phyloP scores from a whole-genome alignment of 2,329 filamentous ascomycete species.

The Diatrype stigma region DNA sequence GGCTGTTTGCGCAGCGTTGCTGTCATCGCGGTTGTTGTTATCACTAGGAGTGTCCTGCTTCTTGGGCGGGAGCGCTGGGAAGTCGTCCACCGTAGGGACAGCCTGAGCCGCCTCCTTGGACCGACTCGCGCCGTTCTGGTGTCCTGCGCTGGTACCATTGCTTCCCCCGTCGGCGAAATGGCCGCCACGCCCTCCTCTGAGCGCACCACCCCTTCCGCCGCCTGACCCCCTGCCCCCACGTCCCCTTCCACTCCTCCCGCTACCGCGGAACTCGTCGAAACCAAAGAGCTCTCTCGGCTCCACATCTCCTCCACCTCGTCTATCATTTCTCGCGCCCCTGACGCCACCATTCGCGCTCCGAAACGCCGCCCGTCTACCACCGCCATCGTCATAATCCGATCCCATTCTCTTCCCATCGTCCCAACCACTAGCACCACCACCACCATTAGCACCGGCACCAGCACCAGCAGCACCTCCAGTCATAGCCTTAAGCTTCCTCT shows the following conservation, averaged over 20 bases:
- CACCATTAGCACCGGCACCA: conserved; percentile 41
- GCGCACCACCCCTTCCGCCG: conserved; percentile 18
- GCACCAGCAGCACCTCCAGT: conserved; percentile 43
- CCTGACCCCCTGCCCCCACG: conserved; percentile 27
- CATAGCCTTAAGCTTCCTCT: conserved; percentile 58
- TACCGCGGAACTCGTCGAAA: conserved; percentile 26
- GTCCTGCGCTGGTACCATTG: conserved; percentile 1
- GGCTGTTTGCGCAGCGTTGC: conserved; percentile 9
- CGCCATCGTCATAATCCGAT: conserved; percentile 13
- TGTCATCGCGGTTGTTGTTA: conserved; percentile 2
- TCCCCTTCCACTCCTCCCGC: conserved; percentile 19
- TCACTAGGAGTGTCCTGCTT: conserved; percentile 20
- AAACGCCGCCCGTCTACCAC: conserved; percentile 38
- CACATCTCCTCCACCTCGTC: conserved; percentile 36
- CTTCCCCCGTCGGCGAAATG: conserved; percentile 13
- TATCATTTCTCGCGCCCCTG: conserved; percentile 32
- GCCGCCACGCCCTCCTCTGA: conserved; percentile 27
- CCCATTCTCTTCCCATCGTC: conserved; percentile 33
- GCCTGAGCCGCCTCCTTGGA: conserved; percentile 15
- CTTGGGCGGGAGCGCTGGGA: conserved; percentile 35
- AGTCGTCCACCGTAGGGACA: conserved; percentile 33
- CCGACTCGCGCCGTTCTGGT: conserved; percentile 15
- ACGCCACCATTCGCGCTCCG: conserved; percentile 34
- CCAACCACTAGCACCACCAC: conserved; percentile 58
- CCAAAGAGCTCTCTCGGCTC: conserved; percentile 18